phyloP scores from a whole-genome alignment of 2,329 filamentous ascomycete genomes.

The Endocalyx cinctus region DNA sequence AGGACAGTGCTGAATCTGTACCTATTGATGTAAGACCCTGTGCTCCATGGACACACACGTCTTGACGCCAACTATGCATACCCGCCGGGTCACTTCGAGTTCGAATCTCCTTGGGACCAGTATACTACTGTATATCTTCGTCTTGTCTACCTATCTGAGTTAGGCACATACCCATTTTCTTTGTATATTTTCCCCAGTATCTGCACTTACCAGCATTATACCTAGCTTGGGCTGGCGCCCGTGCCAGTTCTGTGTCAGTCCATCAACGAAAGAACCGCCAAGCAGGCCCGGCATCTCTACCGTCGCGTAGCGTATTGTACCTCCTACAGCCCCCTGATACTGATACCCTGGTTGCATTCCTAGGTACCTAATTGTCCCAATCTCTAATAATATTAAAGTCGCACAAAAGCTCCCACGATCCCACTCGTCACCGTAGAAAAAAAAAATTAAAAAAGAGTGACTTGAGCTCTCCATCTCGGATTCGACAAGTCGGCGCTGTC shows the following conservation, averaged over 20 bases:
- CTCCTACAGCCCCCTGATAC: conserved; percentile 22
- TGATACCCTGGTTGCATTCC: conserved; percentile 25
- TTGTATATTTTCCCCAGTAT: background rate
- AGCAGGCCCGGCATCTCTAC: conserved; percentile 27
- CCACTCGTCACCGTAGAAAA: no score
- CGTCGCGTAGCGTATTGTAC: conserved; percentile 15
- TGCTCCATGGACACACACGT: conserved; percentile 11
- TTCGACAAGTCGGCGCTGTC: conserved; percentile 23
- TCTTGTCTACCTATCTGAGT: conserved; percentile 7
- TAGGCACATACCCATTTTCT: conserved; percentile 11
- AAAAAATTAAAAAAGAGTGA: conserved; percentile 24
- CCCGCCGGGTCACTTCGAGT: conserved; percentile 11
- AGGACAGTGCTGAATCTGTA: no score
- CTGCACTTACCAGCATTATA: background rate
- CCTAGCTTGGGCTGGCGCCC: conserved; percentile 12
- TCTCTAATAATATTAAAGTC: conserved; percentile 33
- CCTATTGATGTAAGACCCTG: no score
- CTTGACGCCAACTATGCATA: conserved; percentile 13
- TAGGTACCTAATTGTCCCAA: conserved; percentile 23
- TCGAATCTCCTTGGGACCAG: conserved; percentile 8
- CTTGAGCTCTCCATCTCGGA: conserved; percentile 25
- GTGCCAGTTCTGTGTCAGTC: conserved; percentile 26
- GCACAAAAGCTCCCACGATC: conserved; percentile 31
- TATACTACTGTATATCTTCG: background rate
- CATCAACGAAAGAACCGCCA: conserved; percentile 24